A percentile compares a stretch with the other conserved stretches of the same genome.
Evolutionary conservation across 2,329 filamentous ascomycete species (phyloP).

Genomic region (Cladosporium sp.): DNA sequence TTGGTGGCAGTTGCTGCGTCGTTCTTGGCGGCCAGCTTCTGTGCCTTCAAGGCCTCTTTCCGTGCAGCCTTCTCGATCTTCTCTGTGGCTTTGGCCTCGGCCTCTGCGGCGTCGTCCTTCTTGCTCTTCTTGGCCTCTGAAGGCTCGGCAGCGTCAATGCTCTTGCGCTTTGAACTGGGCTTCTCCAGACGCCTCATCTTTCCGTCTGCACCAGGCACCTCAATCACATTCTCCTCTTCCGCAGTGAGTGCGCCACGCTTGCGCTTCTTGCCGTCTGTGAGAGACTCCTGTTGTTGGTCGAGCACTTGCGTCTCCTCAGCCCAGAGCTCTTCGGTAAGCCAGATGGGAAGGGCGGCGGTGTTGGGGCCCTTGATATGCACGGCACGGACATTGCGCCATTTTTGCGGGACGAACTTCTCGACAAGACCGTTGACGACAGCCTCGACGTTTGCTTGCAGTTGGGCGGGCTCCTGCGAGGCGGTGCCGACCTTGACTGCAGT

Average conservation of each 20-base stretch:
- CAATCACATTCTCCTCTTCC: slow-evolving; percentile 28
- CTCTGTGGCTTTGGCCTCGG: slow-evolving; percentile 26
- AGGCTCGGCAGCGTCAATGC: slow-evolving; percentile 25
- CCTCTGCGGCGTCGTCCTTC: slow-evolving; percentile 28
- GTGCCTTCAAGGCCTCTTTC: slow-evolving; percentile 23
- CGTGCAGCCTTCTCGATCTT: slow-evolving; percentile 27
- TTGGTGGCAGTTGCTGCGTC: slow-evolving; percentile 16
- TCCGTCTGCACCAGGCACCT: slow-evolving; percentile 36
- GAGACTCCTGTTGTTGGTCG: slow-evolving; percentile 45
- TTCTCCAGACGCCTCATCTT: slow-evolving; percentile 36
- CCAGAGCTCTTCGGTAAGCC: slow-evolving; percentile 92
- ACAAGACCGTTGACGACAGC: slow-evolving; percentile 69
- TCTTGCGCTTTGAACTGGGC: slow-evolving; percentile 26
- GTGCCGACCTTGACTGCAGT: slow-evolving; percentile 79
- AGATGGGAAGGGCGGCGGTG: slow-evolving; percentile 88
- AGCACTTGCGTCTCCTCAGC: slow-evolving; percentile 68
- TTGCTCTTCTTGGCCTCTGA: slow-evolving; percentile 30
- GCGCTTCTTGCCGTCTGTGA: slow-evolving; percentile 34
- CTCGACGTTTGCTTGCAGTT: slow-evolving; percentile 78
- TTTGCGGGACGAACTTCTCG: slow-evolving; percentile 77
- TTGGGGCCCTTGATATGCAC: slow-evolving; percentile 89
- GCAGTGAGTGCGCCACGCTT: slow-evolving; percentile 35
- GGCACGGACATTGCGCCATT: slow-evolving; percentile 81
- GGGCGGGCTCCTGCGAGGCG: slow-evolving; percentile 70
- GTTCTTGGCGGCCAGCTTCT: slow-evolving; percentile 21